Conservation (phyloP, 208 protist species). For the Crithidia bombi region DNA sequence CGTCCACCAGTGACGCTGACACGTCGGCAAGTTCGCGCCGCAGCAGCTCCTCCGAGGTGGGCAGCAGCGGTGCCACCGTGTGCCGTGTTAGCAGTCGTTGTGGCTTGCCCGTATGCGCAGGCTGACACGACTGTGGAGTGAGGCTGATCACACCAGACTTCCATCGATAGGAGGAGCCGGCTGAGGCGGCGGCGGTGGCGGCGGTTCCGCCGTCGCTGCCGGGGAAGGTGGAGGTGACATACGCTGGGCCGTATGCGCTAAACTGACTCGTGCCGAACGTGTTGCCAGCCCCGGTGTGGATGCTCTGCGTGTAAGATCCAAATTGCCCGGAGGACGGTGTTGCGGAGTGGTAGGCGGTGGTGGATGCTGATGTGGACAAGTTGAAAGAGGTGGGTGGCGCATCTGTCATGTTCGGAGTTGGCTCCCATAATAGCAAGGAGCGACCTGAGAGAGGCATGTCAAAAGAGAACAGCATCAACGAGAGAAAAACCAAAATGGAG, state of each 20-base stretch:
- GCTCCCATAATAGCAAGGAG: conserved; percentile 13
- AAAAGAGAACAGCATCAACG: background rate
- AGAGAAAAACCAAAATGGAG: conserved; percentile 4
- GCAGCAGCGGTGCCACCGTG: conserved; percentile 23
- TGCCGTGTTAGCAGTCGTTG: conserved; percentile 13
- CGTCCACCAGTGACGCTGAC: too few species aligned
- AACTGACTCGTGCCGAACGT: conserved; percentile 10
- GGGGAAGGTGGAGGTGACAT: conserved; percentile 1
- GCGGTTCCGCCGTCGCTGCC: conserved; percentile 11
- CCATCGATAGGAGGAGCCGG: conserved; percentile 15
- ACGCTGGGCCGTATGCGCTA: background rate
- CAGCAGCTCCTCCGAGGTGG: conserved; percentile 18
- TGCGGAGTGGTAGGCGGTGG: conserved; percentile 18
- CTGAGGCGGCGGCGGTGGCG: background rate
- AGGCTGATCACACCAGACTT: conserved; percentile 1
- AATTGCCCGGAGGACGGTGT: background rate
- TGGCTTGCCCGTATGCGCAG: background rate
- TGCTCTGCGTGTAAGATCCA: conserved; percentile 9
- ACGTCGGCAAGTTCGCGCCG: background rate
- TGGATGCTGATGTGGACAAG: conserved; percentile 13
- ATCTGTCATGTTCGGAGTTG: conserved; percentile 1
- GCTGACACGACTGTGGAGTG: background rate
- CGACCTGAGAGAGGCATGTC: conserved; percentile 9
- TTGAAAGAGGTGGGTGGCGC: conserved; percentile 3
- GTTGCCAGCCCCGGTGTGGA: background rate